Percentiles rank a stretch among this genome's conserved stretches.
Conservation (phyloP, 345 rosid species). For the Lumnitzera littorea region DNA sequence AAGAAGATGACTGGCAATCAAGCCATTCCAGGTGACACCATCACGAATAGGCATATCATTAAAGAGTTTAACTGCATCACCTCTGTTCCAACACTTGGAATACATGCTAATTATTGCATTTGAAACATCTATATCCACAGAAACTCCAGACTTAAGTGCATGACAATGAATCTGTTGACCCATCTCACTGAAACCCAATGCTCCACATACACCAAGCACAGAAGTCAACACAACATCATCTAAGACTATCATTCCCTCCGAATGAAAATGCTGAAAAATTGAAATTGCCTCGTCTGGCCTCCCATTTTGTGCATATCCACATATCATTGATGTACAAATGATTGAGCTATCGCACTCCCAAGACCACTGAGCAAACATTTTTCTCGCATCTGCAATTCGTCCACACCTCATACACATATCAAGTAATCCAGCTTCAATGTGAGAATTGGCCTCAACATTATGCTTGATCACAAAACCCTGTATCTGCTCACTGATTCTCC, state of each 20-base stretch:
- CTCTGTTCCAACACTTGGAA: constrained; percentile 45
- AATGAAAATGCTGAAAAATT: constrained; percentile 28
- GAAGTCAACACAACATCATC: constrained; percentile 63
- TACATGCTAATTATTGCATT: constrained; percentile 75
- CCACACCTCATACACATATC: constrained; percentile 83
- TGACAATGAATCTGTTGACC: constrained; percentile 66
- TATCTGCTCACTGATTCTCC: constrained; percentile 51
- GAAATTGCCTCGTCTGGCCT: constrained; percentile 60
- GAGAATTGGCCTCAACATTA: constrained; percentile 47
- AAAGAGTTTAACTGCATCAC: constrained; percentile 43
- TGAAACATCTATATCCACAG: constrained; percentile 43
- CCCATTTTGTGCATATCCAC: constrained; percentile 71
- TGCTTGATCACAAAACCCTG: constrained; percentile 66
- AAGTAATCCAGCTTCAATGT: constrained; percentile 57
- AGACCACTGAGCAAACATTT: constrained; percentile 50
- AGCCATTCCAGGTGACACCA: constrained; percentile 70
- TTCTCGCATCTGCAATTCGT: constrained; percentile 68
- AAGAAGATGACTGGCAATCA: constrained; percentile 60
- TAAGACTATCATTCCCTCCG: constrained; percentile 34
- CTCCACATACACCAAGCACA: constrained; percentile 56
- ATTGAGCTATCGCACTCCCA: constrained; percentile 31
- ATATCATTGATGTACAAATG: constrained; percentile 59
- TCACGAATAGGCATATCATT: constrained; percentile 39
- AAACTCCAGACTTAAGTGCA: constrained; percentile 48
- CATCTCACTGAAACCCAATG: constrained; percentile 56